Percentiles rank a stretch among this genome's conserved stretches.
These are phyloP conservation scores for Cladosporium sp. DNA, from an alignment of 2,329 filamentous ascomycete species.

Conservation along the genomic window DNA sequence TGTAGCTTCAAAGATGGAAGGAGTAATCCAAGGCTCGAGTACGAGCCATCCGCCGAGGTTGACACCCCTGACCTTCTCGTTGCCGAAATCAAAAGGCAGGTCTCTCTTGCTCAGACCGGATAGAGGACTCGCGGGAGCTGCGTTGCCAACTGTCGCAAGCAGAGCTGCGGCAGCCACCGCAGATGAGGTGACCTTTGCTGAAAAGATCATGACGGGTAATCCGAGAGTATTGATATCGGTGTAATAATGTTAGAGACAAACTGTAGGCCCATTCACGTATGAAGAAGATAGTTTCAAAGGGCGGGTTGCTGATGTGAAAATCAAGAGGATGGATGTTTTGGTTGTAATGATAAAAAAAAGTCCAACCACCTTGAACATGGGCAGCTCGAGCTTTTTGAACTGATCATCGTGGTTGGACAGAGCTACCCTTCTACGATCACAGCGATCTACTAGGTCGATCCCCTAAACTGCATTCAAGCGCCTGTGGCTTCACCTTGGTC, in stretches of 20 bases:
- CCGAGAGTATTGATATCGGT: conserved; percentile 4
- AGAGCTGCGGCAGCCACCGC: conserved; percentile 31
- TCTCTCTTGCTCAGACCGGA: conserved; percentile 26
- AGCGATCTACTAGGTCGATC: conserved; percentile 2
- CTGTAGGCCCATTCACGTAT: conserved; percentile 13
- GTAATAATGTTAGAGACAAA: not conserved
- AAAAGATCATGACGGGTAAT: conserved; percentile 28
- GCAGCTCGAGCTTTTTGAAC: conserved; percentile 14
- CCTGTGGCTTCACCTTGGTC: conserved; percentile 5
- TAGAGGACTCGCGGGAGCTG: conserved; percentile 28
- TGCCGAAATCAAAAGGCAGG: conserved; percentile 50
- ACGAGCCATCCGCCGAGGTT: conserved; percentile 66
- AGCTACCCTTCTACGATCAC: not conserved
- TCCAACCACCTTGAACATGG: not conserved
- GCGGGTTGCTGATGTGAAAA: not conserved
- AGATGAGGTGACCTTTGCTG: conserved; percentile 21
- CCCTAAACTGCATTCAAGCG: conserved; percentile 9
- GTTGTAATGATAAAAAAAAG: not conserved
- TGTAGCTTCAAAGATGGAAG: conserved; percentile 57
- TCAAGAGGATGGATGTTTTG: conserved; percentile 13
- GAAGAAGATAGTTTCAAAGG: not conserved
- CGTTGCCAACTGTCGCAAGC: conserved; percentile 29
- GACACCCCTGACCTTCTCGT: conserved; percentile 63
- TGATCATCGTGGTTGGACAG: conserved; percentile 5
- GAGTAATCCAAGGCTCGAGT: conserved; percentile 66